These are phyloP conservation scores for Galerina sulciceps DNA, from an alignment of 768 basidiomycete species.

Conservation along the genomic window DNA sequence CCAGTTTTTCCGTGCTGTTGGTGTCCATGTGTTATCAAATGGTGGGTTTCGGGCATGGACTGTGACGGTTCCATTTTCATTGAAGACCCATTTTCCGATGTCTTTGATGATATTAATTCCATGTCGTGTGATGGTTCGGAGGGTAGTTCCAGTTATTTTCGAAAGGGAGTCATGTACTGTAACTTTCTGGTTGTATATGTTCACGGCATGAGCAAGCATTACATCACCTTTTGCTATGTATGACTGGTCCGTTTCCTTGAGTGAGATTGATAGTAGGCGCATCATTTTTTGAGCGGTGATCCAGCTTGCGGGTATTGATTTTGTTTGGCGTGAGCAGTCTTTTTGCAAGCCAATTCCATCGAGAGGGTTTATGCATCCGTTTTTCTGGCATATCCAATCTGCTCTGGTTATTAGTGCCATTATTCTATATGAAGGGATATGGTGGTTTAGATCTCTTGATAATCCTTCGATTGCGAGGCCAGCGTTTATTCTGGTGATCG, in stretches of 20 bases:
- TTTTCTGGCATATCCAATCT: slow-evolving; percentile 20
- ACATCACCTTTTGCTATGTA: slow-evolving; percentile 7
- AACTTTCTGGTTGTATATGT: neutral
- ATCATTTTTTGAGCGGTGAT: slow-evolving; percentile 4
- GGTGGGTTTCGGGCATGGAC: no score
- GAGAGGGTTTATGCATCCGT: slow-evolving; percentile 10
- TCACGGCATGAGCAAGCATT: slow-evolving; percentile 1
- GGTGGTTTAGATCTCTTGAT: slow-evolving; percentile 22
- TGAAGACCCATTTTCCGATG: no score
- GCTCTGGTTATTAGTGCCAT: slow-evolving; percentile 18
- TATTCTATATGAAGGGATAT: slow-evolving; percentile 13
- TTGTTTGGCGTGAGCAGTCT: neutral
- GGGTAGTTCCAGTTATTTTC: no score
- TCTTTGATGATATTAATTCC: no score
- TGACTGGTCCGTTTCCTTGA: slow-evolving; percentile 5
- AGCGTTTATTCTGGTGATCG: slow-evolving; percentile 13
- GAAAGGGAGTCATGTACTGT: no score
- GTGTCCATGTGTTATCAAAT: no score
- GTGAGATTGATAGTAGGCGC: neutral
- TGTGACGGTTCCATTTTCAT: no score
- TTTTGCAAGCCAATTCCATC: neutral
- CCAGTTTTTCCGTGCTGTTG: no score
- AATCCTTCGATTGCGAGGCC: slow-evolving; percentile 12
- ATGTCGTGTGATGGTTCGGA: no score
- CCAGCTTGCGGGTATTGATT: slow-evolving; percentile 5